Base-by-base conservation (phyloP, 192 early-diverging fungal species). In the Dissophora ornata region DNA sequence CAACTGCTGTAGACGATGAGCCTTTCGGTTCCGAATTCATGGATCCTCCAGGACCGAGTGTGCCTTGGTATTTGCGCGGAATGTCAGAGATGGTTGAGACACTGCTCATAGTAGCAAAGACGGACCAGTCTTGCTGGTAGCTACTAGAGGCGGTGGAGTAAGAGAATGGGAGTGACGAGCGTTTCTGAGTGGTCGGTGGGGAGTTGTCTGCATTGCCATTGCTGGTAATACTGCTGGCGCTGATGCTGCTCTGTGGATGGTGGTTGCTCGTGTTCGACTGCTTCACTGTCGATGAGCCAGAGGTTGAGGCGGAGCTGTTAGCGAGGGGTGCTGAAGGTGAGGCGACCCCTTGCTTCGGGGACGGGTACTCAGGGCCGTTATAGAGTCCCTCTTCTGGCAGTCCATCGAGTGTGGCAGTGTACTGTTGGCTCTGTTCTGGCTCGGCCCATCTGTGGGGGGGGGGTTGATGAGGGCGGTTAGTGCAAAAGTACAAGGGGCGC, bases 81-180 rank as follows among this genome's bases (percentile, higher is more conserved):
- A 77, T 9, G 11, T 40, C 32, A n/a, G 73, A 77, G 1, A 67
- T 29, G 4, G 73, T 67, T 7, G 73, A 67, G 21, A 77, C 64
- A 25, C 67, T 77, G 53, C 73, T 77, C 73, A 77, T 77, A 18
- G 64, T 77, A 25, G 64, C 73, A 57, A 77, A 77, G 50, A 77
- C 57, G 8, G 73, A 77, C 73, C 73, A 77, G 30, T 62, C 63
- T 40, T 57, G 73, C 26, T 32, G 30, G 13, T 40, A 25, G 34
- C 34, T 34, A 22, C 16, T 41, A 15, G 48, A 30, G 22, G 22
- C 50, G 22, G 41, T n/a, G n/a, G n/a, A n/a, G n/a, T n/a, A 51
- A 28, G 24, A 15, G 42, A 45, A 30, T 19, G 15, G 36, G 10
- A 22, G 44, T 49, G 24, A 29, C 30, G 25, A 57, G 56, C 25